Conservation (phyloP, 345 rosid genomes). For the Nasturtium officinale region DNA sequence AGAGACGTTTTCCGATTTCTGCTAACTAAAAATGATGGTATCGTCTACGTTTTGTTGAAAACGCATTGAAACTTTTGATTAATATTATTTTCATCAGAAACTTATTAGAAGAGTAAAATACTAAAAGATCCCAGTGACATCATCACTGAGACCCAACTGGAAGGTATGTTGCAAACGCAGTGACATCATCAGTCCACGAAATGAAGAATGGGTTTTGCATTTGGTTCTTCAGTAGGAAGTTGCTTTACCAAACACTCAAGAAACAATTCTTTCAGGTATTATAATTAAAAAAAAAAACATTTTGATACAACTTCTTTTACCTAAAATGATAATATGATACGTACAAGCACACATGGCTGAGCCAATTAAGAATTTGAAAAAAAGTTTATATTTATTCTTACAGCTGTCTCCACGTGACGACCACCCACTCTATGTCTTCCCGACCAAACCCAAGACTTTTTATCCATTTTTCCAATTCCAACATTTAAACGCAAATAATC, state of each 20-base stretch:
- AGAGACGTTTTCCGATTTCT: neutral
- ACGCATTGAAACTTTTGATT: neutral
- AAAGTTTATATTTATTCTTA: neutral
- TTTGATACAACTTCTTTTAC: neutral
- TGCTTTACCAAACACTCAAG: too few relatives aligned
- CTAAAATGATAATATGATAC: constrained; percentile 8
- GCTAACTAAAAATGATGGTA: neutral
- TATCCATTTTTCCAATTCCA: neutral
- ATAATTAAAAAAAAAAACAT: neutral
- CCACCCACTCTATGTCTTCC: constrained; percentile 1
- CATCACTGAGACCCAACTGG: too few relatives aligned
- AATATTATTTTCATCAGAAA: too few relatives aligned
- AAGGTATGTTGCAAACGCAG: too few relatives aligned
- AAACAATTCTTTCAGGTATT: too few relatives aligned
- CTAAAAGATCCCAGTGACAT: too few relatives aligned
- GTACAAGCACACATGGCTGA: constrained; percentile 26
- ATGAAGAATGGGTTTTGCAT: too few relatives aligned
- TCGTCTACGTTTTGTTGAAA: neutral
- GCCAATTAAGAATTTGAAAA: constrained; percentile 7
- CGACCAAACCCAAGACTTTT: constrained; percentile 34
- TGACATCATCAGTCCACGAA: too few relatives aligned
- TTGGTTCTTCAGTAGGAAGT: too few relatives aligned
- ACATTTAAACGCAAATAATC: neutral
- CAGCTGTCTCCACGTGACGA: constrained; percentile 32
- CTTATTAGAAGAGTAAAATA: neutral